A percentile compares a stretch with the other conserved stretches of the same genome.
phyloP scores from a whole-genome alignment of 345 rosid species.

The Camelina hispida region DNA sequence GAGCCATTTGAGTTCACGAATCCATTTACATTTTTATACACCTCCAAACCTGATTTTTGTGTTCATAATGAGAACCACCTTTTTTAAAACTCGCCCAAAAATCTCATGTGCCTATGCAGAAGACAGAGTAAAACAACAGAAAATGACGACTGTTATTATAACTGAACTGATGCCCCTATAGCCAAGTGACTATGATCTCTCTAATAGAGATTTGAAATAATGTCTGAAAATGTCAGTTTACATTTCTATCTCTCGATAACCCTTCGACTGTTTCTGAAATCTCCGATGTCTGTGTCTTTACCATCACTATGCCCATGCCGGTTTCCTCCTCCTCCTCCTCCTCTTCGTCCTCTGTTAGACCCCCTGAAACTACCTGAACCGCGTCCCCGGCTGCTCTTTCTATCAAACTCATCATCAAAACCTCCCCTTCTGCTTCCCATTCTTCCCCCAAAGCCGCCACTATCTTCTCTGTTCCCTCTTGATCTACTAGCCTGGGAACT shows the following conservation, averaged over 20 bases:
- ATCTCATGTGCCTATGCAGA: neutral
- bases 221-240: constrained; percentile 13
- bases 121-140: neutral
- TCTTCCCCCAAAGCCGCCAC: constrained; percentile 44
- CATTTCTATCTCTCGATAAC: constrained; percentile 45
- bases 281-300: constrained; percentile 42
- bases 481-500: constrained; percentile 35
- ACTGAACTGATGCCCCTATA: neutral
- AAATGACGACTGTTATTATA: neutral
- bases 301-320: constrained; percentile 29
- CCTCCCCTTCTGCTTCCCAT: constrained; percentile 46
- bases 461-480: constrained; percentile 40
- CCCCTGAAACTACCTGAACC: constrained; percentile 40
- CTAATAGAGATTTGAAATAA: neutral
- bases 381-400: constrained; percentile 44
- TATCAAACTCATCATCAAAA: constrained; percentile 45
- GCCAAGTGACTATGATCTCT: neutral
- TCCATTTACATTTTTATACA: too few species aligned
- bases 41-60: too few species aligned
- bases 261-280: constrained; percentile 46
- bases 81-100: neutral
- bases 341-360: constrained; percentile 39
- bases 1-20: too few species aligned
- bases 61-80: too few species aligned
- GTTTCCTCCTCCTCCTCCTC: constrained; percentile 37